A percentile compares a stretch with the other conserved stretches of the same genome.
These are phyloP conservation scores for Flaveria bidentis DNA, from an alignment of 129 eudicot genomes.

Conservation along the genomic window DNA sequence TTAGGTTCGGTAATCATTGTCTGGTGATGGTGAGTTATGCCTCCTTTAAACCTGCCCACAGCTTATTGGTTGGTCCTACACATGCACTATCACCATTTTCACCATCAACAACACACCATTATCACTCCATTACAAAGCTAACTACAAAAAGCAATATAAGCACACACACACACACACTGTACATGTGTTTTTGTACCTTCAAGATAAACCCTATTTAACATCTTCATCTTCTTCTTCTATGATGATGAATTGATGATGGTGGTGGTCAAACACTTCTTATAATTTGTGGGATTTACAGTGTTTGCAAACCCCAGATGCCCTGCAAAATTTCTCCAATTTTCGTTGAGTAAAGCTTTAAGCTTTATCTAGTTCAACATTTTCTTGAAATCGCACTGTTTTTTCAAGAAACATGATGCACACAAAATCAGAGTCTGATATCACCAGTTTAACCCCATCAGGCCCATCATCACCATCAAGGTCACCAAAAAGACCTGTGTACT, in stretches of 20 bases:
- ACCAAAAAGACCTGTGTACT: slow-evolving; percentile 84
- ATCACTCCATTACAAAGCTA: background rate
- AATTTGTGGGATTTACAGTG: too few relatives aligned
- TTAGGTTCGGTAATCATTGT: slow-evolving; percentile 37
- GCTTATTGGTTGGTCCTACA: slow-evolving; percentile 41
- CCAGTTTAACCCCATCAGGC: slow-evolving; percentile 74
- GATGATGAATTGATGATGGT: too few relatives aligned
- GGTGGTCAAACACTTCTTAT: too few relatives aligned
- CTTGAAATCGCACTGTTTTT: background rate
- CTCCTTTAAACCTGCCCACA: slow-evolving; percentile 32
- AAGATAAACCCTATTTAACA: too few relatives aligned
- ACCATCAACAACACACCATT: slow-evolving; percentile 22
- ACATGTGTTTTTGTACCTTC: background rate
- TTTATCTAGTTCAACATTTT: slow-evolving; percentile 6
- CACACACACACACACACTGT: background rate
- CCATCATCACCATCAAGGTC: slow-evolving; percentile 91
- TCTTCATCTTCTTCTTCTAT: too few relatives aligned
- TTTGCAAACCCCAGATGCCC: too few relatives aligned
- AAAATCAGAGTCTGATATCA: slow-evolving; percentile 90
- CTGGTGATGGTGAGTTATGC: slow-evolving; percentile 34
- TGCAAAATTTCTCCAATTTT: background rate
- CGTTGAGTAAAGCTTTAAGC: slow-evolving; percentile 16
- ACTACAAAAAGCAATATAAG: background rate
- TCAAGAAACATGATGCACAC: slow-evolving; percentile 56
- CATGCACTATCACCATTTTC: slow-evolving; percentile 32